Evolutionary conservation across 2,329 filamentous ascomycete genomes (phyloP).

Genomic region (Neopestalotiopsis sp.): DNA sequence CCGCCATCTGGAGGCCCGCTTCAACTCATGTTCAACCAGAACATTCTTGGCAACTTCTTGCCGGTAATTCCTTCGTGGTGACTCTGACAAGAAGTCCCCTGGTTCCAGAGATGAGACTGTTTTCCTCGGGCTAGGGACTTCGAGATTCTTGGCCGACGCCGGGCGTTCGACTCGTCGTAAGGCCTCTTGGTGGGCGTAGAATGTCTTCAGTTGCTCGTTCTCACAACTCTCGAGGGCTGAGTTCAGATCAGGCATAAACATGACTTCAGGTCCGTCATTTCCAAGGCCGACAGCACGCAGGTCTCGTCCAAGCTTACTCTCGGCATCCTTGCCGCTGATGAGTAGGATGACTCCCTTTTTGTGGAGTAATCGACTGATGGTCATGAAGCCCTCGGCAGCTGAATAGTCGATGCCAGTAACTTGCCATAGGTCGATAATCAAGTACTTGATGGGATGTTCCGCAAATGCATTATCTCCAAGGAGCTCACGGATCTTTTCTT

Average conservation of each 20-base stretch:
- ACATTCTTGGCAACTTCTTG: conserved; percentile 79
- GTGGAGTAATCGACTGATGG: conserved; percentile 83
- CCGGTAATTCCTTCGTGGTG: conserved; percentile 80
- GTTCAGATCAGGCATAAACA: conserved; percentile 88
- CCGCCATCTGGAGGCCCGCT: conserved; percentile 73
- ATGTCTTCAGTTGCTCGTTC: conserved; percentile 85
- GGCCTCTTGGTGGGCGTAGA: conserved; percentile 74
- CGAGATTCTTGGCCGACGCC: conserved; percentile 49
- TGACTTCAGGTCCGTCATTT: conserved; percentile 74
- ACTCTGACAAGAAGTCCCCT: conserved; percentile 63
- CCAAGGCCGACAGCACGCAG: conserved; percentile 85
- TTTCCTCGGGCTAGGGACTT: conserved; percentile 50
- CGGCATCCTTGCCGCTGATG: conserved; percentile 80
- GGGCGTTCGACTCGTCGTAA: conserved; percentile 51
- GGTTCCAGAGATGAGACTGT: conserved; percentile 37
- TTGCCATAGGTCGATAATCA: conserved; percentile 86
- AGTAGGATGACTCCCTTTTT: conserved; percentile 81
- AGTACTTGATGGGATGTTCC: conserved; percentile 81
- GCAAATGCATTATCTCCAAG: conserved; percentile 84
- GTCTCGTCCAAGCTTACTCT: conserved; percentile 76
- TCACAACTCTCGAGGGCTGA: conserved; percentile 93
- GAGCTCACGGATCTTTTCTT: conserved; percentile 82
- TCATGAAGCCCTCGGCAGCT: conserved; percentile 91
- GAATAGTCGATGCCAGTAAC: conserved; percentile 96
- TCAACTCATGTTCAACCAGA: conserved; percentile 68